Evolutionary conservation across 345 rosid species (phyloP).

Genomic region (Gynandropsis gynandra): DNA sequence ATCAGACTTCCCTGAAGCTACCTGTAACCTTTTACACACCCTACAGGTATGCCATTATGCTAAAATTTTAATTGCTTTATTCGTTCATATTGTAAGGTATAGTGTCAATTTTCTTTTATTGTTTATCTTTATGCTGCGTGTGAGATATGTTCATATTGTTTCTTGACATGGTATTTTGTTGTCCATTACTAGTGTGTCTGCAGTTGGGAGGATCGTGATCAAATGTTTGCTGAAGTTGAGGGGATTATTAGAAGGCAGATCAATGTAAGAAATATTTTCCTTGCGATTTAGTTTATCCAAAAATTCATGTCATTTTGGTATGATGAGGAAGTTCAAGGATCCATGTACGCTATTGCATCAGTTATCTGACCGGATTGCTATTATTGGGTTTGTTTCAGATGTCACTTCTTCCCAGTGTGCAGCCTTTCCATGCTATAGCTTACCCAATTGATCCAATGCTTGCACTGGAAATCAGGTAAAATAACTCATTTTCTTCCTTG

Average conservation of each 20-base stretch:
- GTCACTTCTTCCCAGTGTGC: slow-evolving; percentile 92
- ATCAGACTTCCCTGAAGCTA: slow-evolving; percentile 95
- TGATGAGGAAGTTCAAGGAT: neutral
- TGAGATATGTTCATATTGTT: neutral
- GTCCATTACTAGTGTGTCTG: slow-evolving; percentile 67
- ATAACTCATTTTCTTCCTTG: neutral
- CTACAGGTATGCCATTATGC: slow-evolving; percentile 48
- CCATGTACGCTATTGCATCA: neutral
- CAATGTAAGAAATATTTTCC: slow-evolving; percentile 38
- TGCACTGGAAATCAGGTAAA: slow-evolving; percentile 92
- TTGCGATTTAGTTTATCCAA: neutral
- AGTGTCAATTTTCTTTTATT: neutral
- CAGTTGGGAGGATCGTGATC: slow-evolving; percentile 89
- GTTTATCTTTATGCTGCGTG: neutral
- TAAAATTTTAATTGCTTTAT: neutral
- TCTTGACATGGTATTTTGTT: neutral
- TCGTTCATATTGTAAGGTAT: neutral
- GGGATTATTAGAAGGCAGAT: slow-evolving; percentile 81
- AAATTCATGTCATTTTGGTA: neutral
- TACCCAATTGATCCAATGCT: slow-evolving; percentile 92
- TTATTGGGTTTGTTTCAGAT: slow-evolving; percentile 36
- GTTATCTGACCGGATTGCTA: neutral
- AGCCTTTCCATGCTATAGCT: slow-evolving; percentile 98
- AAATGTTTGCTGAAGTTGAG: slow-evolving; percentile 80
- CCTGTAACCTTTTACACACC: slow-evolving; percentile 93